Conservation (phyloP, 805 yeast genomes). For the Millerago galiae region DNA sequence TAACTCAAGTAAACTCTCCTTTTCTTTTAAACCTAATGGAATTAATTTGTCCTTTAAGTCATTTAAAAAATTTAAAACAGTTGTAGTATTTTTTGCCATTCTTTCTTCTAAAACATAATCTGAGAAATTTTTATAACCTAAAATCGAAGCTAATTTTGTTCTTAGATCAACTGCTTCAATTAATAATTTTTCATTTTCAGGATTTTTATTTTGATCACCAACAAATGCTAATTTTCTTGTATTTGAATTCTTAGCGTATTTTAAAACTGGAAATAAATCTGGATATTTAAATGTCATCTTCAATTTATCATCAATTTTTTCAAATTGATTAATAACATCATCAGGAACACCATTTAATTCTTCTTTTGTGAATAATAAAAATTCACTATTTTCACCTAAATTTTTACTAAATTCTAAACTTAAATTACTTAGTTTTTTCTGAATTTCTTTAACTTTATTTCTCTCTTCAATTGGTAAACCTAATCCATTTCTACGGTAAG, state of each 20-base stretch:
- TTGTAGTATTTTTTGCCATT: slow-evolving; percentile 68
- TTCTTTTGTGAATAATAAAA: slow-evolving; percentile 49
- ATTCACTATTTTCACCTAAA: slow-evolving; percentile 65
- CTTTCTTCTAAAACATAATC: slow-evolving; percentile 68
- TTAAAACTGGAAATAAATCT: slow-evolving; percentile 70
- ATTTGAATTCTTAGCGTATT: slow-evolving; percentile 55
- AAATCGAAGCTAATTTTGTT: slow-evolving; percentile 49
- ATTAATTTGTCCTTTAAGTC: slow-evolving; percentile 55
- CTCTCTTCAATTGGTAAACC: slow-evolving; percentile 50
- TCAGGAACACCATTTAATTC: slow-evolving; percentile 73
- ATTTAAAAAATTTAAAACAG: slow-evolving; percentile 52
- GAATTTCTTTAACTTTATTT: slow-evolving; percentile 48
- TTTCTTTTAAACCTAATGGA: slow-evolving; percentile 55
- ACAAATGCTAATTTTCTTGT: slow-evolving; percentile 62
- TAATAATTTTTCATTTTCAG: slow-evolving; percentile 57
- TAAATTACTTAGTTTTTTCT: slow-evolving; percentile 52
- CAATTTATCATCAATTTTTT: slow-evolving; percentile 31
- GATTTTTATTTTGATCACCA: slow-evolving; percentile 63
- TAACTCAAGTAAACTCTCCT: slow-evolving; percentile 39
- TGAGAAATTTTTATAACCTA: slow-evolving; percentile 67
- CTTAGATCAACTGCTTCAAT: slow-evolving; percentile 56
- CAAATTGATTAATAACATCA: slow-evolving; percentile 53
- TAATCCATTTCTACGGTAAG: slow-evolving; percentile 64
- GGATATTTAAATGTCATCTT: slow-evolving; percentile 81
- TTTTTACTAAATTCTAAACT: slow-evolving; percentile 55